Conservation (phyloP, 495 filamentous ascomycete species). For the Xylaria grammica region DNA sequence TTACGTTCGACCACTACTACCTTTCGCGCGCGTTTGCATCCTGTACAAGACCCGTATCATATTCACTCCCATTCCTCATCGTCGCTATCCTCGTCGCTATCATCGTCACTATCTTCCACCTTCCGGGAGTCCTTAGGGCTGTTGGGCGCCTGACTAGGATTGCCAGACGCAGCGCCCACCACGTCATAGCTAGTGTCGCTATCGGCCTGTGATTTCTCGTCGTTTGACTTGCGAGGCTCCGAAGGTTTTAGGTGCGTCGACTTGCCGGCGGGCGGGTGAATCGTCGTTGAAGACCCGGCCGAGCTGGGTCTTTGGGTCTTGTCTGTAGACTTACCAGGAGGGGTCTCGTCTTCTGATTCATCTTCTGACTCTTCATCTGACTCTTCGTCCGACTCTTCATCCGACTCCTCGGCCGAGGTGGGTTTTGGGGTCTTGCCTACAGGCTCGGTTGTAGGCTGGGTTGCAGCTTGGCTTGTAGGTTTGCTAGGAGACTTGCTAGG, state of each 20-base stretch:
- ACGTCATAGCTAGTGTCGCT: constrained; percentile 95
- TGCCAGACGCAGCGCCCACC: constrained; percentile 74
- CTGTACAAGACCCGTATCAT: background rate
- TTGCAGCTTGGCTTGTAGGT: too few relatives aligned
- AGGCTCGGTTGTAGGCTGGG: too few relatives aligned
- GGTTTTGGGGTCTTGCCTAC: constrained; percentile 40
- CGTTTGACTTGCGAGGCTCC: constrained; percentile 79
- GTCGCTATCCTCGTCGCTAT: constrained; percentile 49
- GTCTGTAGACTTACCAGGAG: constrained; percentile 33
- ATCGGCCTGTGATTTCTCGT: constrained; percentile 81
- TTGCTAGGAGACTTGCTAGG: too few relatives aligned
- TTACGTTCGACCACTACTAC: constrained; percentile 11
- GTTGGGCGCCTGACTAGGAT: constrained; percentile 71
- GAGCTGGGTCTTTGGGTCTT: constrained; percentile 47
- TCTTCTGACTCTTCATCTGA: constrained; percentile 34
- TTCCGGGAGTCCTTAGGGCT: constrained; percentile 70
- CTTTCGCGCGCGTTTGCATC: background rate
- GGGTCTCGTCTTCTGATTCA: constrained; percentile 35
- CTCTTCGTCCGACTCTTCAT: constrained; percentile 21
- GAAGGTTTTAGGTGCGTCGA: constrained; percentile 56
- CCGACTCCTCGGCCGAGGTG: constrained; percentile 43
- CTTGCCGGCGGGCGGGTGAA: constrained; percentile 45
- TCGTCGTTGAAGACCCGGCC: constrained; percentile 58
- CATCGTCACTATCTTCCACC: constrained; percentile 54
- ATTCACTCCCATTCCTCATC: constrained; percentile 76